Evolutionary conservation across 163 green algal species (phyloP), one percentile per base, ranked within the genome.

Genomic region (Chloroidium sp.): DNA sequence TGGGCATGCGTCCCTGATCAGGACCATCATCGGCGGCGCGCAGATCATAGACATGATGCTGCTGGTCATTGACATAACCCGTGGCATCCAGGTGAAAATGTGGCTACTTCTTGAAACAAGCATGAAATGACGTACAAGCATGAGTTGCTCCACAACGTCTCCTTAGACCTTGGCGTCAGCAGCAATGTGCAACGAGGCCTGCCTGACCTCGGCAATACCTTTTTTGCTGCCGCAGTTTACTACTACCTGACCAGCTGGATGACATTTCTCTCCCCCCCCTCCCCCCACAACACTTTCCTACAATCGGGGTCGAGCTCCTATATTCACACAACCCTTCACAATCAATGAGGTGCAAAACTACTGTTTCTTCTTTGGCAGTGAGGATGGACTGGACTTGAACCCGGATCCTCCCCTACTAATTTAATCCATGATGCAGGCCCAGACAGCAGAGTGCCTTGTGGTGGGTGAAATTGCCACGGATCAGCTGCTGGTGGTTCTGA

Each of bases 41-140:
- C 92, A 97, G 83, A 98, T 99, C 83, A 98, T 99, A 72, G 95
- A 99, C 85, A 91, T 95, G 80, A 97, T 98, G 90, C 76, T 98
- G 36, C 90, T 98, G 8, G 95, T 98, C 1, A 85, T 98, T 0
- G 96, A 99, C 83, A 87, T 97, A 61, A 97, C 89, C 59, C 97
- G 97, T 86, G 95, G 93, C 87, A 84, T 86, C 64, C 82, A 86
- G 76, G 79, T 36, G 36, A 36, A 36, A 36, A 36, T 36, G 36
- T 36, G 36, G 36, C 36, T 36, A 36, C 36, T 36, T 36, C 36
- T 36, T 36, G 36, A 36, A 36, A 36, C 36, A 36, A 36, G 36
- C 36, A 36, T 36, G 36, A 36, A 36, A 36, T 36, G 36, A 36
- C 36, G 36, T 36, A 36, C 36, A 36, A 36, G 36, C 36, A 36